phyloP scores from a whole-genome alignment of 2,329 filamentous ascomycete species.

The Neurospora sp. region DNA sequence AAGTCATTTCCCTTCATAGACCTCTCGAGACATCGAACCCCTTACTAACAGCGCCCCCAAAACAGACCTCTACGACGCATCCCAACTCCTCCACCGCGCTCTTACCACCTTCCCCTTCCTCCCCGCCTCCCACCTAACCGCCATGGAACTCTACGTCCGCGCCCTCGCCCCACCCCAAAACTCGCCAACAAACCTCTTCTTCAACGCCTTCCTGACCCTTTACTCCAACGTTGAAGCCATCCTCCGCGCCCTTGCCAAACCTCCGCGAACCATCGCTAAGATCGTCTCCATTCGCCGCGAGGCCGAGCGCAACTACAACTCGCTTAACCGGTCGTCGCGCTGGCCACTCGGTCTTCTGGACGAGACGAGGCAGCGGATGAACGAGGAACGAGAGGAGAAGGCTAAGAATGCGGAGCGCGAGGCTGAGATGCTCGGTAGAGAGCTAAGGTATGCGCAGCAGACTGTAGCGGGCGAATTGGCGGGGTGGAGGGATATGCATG shows the following conservation, averaged over 20 bases:
- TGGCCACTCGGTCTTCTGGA: constrained; percentile 79
- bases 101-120: constrained; percentile 54
- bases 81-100: constrained; percentile 41
- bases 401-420: constrained; percentile 61
- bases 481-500: constrained; percentile 86
- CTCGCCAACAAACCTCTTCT: constrained; percentile 62
- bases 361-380: constrained; percentile 71
- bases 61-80: constrained; percentile 58
- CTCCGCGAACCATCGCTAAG: constrained; percentile 64
- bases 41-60: constrained; percentile 7
- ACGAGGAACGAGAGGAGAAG: constrained; percentile 76
- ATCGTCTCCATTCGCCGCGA: constrained; percentile 66
- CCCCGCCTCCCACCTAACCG: constrained; percentile 55
- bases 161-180: constrained; percentile 58
- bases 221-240: constrained; percentile 77
- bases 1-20: constrained; percentile 17
- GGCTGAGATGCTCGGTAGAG: constrained; percentile 62
- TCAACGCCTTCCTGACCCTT: constrained; percentile 68
- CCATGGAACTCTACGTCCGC: constrained; percentile 62
- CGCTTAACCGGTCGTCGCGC: constrained; percentile 61
- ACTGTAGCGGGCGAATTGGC: constrained; percentile 86
- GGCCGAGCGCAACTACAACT: constrained; percentile 68
- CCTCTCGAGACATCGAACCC: not conserved
- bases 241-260: constrained; percentile 66
- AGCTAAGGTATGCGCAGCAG: constrained; percentile 85